Percentiles rank a stretch among this genome's conserved stretches.
Evolutionary conservation across 2,329 filamentous ascomycete genomes (phyloP).

Genomic region (Xylariaceae sp.): DNA sequence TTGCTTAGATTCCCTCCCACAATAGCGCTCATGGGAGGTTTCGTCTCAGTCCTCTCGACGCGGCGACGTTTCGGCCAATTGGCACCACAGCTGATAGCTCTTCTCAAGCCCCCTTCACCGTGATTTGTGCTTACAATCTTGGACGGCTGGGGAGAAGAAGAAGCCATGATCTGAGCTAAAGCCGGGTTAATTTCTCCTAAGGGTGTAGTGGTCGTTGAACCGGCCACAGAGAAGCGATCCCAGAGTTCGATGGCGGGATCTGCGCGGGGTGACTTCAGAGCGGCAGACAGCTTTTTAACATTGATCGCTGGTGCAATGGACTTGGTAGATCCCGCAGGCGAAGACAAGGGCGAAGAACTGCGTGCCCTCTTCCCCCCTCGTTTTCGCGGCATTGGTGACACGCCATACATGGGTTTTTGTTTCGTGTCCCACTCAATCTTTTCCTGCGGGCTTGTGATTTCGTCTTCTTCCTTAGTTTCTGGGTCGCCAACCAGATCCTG

Average conservation of each 20-base stretch:
- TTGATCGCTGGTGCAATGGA: slow-evolving; percentile 48
- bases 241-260: slow-evolving; percentile 73
- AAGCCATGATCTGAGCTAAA: slow-evolving; percentile 63
- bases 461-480: slow-evolving; percentile 41
- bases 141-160: slow-evolving; percentile 62
- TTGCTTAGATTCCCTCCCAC: slow-evolving; percentile 41
- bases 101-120: slow-evolving; percentile 50
- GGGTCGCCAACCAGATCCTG: slow-evolving; percentile 52
- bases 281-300: slow-evolving; percentile 53
- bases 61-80: slow-evolving; percentile 70
- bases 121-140: slow-evolving; percentile 40
- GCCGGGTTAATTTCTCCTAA: slow-evolving; percentile 51
- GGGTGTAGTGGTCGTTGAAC: slow-evolving; percentile 40
- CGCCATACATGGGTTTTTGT: slow-evolving; percentile 40
- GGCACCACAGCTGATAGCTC: slow-evolving; percentile 64
- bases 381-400: slow-evolving; percentile 48
- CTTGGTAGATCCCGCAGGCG: slow-evolving; percentile 51
- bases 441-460: slow-evolving; percentile 55
- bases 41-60: slow-evolving; percentile 46
- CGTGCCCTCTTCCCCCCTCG: slow-evolving; percentile 62
- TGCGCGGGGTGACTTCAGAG: slow-evolving; percentile 62
- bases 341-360: slow-evolving; percentile 70
- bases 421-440: slow-evolving; percentile 58
- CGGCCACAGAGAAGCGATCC: slow-evolving; percentile 65
- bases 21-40: slow-evolving; percentile 33